Percentiles rank a stretch among this genome's conserved stretches.
Conservation (phyloP, 108 stramenopile species). For the Nannochloropsis oceanica region DNA sequence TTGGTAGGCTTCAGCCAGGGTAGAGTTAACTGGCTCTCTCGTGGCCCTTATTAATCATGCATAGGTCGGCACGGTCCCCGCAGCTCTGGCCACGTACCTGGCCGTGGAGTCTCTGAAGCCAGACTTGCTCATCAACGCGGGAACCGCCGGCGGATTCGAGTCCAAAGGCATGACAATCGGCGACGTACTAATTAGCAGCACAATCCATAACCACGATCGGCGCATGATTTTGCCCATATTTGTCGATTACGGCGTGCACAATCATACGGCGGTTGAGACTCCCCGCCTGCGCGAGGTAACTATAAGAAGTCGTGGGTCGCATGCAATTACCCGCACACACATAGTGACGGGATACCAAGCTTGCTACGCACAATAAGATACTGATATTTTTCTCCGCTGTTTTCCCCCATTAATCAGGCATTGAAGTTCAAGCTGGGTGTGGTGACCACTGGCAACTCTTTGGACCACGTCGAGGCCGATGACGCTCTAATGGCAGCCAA, state of each 20-base stretch:
- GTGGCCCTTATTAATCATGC: neutral
- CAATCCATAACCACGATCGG: conserved; percentile 81
- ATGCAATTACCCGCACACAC: neutral
- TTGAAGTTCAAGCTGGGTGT: conserved; percentile 60
- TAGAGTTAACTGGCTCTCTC: too few species aligned
- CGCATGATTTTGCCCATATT: conserved; percentile 90
- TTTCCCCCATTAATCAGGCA: neutral
- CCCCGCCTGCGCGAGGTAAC: conserved; percentile 30
- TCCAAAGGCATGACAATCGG: conserved; percentile 74
- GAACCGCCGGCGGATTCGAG: conserved; percentile 86
- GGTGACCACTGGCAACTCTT: conserved; percentile 75
- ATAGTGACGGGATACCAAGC: too few species aligned
- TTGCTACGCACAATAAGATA: neutral
- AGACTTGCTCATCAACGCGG: conserved; percentile 77
- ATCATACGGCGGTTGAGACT: conserved; percentile 27
- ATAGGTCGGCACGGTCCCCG: conserved; percentile 81
- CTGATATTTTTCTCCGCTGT: neutral
- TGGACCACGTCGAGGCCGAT: conserved; percentile 65
- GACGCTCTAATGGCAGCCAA: conserved; percentile 55
- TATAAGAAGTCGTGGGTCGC: neutral
- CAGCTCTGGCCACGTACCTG: conserved; percentile 56
- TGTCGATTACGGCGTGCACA: conserved; percentile 61
- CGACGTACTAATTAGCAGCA: conserved; percentile 71
- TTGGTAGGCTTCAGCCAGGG: neutral
- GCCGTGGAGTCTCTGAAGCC: conserved; percentile 37